These are phyloP conservation scores for Citrus mangshanensis DNA, from an alignment of 345 rosid species.

Conservation along the genomic window DNA sequence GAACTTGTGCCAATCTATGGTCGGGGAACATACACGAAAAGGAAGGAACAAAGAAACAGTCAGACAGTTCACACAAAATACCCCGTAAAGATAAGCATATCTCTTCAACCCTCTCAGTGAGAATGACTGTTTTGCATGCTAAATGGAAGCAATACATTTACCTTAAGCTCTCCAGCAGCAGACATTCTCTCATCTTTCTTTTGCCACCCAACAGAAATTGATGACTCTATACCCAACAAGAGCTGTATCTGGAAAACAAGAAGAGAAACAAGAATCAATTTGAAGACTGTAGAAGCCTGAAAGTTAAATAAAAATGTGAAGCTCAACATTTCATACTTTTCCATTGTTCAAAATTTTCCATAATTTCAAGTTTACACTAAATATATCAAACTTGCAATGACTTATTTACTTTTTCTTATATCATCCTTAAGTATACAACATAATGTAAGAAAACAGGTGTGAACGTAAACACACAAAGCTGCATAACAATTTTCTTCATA, in stretches of 20 bases:
- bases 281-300: constrained; percentile 9
- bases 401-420: neutral
- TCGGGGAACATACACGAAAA: constrained; percentile 8
- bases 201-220: constrained; percentile 79
- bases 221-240: constrained; percentile 71
- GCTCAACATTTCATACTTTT: constrained; percentile 7
- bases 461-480: neutral
- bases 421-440: neutral
- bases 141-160: constrained; percentile 25
- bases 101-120: neutral
- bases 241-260: constrained; percentile 63
- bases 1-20: constrained; percentile 71
- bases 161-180: constrained; percentile 78
- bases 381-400: neutral
- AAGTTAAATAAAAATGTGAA: neutral
- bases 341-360: neutral
- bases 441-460: neutral
- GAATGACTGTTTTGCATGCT: neutral
- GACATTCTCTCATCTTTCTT: constrained; percentile 74
- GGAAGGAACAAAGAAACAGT: neutral
- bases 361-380: neutral
- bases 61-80: neutral
- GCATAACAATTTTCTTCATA: neutral
- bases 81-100: neutral
- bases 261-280: constrained; percentile 10